These are phyloP conservation scores for Blastobotrys proliferans DNA, from an alignment of 1,139 yeast genomes.

Conservation along the genomic window DNA sequence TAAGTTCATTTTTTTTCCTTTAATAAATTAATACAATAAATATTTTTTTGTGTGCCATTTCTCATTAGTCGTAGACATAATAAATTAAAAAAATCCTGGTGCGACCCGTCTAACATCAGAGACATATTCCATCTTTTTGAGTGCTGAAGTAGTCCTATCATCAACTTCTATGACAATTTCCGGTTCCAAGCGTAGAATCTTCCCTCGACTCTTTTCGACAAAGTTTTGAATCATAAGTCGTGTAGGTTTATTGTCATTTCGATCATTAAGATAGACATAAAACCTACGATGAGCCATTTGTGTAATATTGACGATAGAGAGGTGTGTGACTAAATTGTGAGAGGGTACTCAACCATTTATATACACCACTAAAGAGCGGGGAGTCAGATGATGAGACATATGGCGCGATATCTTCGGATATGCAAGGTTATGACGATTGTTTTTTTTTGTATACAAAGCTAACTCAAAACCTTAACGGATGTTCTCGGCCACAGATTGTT, in stretches of 20 bases:
- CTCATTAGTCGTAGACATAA: neutral
- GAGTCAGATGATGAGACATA: too few species aligned
- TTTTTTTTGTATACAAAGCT: too few species aligned
- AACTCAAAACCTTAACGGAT: too few species aligned
- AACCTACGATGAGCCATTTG: constrained; percentile 6
- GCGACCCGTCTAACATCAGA: constrained; percentile 3
- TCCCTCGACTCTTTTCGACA: constrained; percentile 6
- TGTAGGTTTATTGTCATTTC: constrained; percentile 3
- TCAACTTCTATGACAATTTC: constrained; percentile 10
- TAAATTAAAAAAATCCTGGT: constrained; percentile 6
- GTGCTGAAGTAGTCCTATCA: constrained; percentile 2
- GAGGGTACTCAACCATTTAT: too few species aligned
- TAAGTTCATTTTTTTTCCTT: neutral
- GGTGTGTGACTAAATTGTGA: too few species aligned
- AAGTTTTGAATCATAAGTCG: constrained; percentile 4
- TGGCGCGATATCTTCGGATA: too few species aligned
- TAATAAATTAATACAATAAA: too few species aligned
- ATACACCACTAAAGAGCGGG: too few species aligned
- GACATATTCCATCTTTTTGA: constrained; percentile 7
- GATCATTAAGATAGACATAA: constrained; percentile 7
- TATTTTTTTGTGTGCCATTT: neutral
- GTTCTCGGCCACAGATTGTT: too few species aligned
- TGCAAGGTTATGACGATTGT: too few species aligned
- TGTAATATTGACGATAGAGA: neutral
- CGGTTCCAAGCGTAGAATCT: constrained; percentile 7